Evolutionary conservation across 495 filamentous ascomycete genomes (phyloP).

Genomic region (Hypoxylon trugodes): DNA sequence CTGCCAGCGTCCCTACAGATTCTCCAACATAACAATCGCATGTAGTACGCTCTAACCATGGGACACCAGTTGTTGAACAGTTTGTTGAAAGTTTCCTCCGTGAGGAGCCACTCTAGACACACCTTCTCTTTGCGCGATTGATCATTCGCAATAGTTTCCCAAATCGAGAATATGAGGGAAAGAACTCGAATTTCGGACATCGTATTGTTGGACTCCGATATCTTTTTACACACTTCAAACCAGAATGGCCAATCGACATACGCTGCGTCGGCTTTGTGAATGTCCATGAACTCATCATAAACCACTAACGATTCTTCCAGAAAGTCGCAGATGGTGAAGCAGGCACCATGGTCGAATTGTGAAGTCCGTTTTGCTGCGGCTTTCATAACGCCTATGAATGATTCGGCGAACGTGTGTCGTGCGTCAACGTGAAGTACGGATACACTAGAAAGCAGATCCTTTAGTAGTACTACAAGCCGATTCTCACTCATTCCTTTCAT

Average conservation of each 20-base stretch:
- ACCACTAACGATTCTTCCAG: constrained; percentile 73
- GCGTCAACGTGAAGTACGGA: constrained; percentile 50
- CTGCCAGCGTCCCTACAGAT: constrained; percentile 80
- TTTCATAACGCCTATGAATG: constrained; percentile 77
- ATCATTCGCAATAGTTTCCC: constrained; percentile 75
- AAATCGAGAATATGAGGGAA: constrained; percentile 83
- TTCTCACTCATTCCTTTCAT: constrained; percentile 91
- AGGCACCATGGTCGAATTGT: constrained; percentile 85
- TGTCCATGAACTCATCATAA: constrained; percentile 46
- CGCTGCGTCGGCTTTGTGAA: constrained; percentile 45
- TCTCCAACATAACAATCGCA: constrained; percentile 93
- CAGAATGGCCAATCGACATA: constrained; percentile 87
- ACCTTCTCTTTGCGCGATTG: constrained; percentile 73
- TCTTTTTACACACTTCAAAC: constrained; percentile 82
- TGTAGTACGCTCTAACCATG: constrained; percentile 96
- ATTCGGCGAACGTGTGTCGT: constrained; percentile 78
- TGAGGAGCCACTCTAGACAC: constrained; percentile 83
- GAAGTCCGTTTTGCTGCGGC: constrained; percentile 78
- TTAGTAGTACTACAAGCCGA: constrained; percentile 83
- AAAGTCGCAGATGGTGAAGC: constrained; percentile 92
- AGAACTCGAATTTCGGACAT: constrained; percentile 92
- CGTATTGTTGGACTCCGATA: constrained; percentile 88
- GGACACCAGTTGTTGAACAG: constrained; percentile 98
- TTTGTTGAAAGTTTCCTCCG: constrained; percentile 77
- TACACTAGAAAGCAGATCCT: constrained; percentile 76